phyloP scores from a whole-genome alignment of 257 asterid species.

The Solanum medicagineum region DNA sequence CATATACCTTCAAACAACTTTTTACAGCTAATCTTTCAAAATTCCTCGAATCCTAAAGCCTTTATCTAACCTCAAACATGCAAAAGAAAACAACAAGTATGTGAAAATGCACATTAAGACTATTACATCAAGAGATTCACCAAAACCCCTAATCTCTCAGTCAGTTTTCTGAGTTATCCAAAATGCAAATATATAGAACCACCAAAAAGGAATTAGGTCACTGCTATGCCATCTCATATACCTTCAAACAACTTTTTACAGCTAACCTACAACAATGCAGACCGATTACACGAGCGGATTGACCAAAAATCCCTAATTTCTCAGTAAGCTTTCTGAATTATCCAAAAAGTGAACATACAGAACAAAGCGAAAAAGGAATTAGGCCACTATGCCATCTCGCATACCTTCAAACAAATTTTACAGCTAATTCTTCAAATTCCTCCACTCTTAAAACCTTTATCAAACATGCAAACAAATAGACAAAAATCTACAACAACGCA shows the following conservation, averaged over 20 bases:
- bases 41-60: background rate
- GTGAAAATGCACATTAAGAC: background rate
- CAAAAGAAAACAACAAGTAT: background rate
- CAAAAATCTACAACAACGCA: background rate
- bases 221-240: background rate
- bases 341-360: background rate
- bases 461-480: background rate
- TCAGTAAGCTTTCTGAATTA: background rate
- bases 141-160: background rate
- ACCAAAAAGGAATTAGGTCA: background rate
- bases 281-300: background rate
- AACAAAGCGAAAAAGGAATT: background rate
- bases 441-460: background rate
- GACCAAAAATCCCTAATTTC: background rate
- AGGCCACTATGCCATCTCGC: background rate
- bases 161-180: background rate
- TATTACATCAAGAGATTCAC: background rate
- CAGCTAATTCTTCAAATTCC: background rate
- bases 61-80: background rate
- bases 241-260: background rate
- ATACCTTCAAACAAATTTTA: background rate
- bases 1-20: background rate
- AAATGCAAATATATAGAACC: background rate
- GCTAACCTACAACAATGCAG: background rate
- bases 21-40: background rate